Percentiles rank a stretch among this genome's conserved stretches.
Conservation (phyloP, 1,139 yeast species). For the Williopsis jadinii region DNA sequence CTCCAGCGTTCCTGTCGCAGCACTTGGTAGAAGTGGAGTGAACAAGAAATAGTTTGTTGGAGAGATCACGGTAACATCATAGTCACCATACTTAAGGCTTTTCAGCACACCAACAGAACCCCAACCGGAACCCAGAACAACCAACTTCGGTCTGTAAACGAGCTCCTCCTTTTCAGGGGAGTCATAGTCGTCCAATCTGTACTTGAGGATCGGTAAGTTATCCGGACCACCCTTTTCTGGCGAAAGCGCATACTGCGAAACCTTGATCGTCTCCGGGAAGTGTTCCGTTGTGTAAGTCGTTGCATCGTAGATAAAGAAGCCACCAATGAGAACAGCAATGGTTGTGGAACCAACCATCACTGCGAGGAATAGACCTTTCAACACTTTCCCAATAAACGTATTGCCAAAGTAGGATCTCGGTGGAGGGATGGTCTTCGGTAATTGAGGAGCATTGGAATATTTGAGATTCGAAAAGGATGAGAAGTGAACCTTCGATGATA, state of each 20-base stretch:
- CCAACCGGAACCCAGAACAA: conserved; percentile 58
- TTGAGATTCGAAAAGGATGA: conserved; percentile 5
- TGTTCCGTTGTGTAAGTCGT: conserved; percentile 44
- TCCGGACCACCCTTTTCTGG: conserved; percentile 64
- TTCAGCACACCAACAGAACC: conserved; percentile 45
- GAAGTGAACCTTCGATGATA: conserved; percentile 2
- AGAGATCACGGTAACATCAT: conserved; percentile 53
- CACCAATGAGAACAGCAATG: conserved; percentile 29
- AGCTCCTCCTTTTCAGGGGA: conserved; percentile 31
- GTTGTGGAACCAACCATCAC: conserved; percentile 37
- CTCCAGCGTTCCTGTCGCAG: conserved; percentile 53
- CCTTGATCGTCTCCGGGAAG: conserved; percentile 30
- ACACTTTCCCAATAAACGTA: conserved; percentile 23
- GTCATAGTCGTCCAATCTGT: conserved; percentile 49
- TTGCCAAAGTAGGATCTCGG: conserved; percentile 20
- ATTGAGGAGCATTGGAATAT: conserved; percentile 3
- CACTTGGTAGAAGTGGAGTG: conserved; percentile 53
- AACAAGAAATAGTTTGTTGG: conserved; percentile 55
- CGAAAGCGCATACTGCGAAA: conserved; percentile 42
- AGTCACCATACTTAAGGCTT: conserved; percentile 38
- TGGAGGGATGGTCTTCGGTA: conserved; percentile 17
- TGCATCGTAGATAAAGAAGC: conserved; percentile 52
- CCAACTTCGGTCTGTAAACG: conserved; percentile 43
- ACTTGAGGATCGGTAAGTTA: conserved; percentile 48
- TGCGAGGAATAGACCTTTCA: conserved; percentile 27